phyloP scores from a whole-genome alignment of 2,329 filamentous ascomycete species.

The Phyllachora maydis region DNA sequence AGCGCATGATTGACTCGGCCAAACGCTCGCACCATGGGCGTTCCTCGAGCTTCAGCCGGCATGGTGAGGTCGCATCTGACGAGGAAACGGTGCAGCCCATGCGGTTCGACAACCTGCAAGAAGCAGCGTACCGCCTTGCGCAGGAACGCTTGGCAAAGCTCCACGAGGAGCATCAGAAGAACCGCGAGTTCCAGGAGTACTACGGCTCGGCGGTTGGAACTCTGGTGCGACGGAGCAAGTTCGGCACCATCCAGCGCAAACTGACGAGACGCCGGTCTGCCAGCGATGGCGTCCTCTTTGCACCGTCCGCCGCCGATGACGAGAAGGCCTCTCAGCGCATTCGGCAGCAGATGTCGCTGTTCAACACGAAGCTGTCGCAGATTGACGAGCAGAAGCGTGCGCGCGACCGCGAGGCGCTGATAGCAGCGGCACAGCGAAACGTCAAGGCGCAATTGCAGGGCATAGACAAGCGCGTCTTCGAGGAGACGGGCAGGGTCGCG shows the following conservation, averaged over 20 bases:
- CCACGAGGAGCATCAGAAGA: constrained; percentile 45
- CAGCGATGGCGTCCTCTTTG: constrained; percentile 44
- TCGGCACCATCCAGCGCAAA: constrained; percentile 28
- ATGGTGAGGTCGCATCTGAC: constrained; percentile 7
- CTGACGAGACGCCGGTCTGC: constrained; percentile 38
- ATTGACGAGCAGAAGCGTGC: constrained; percentile 56
- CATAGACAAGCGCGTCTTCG: constrained; percentile 66
- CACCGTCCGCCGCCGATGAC: constrained; percentile 42
- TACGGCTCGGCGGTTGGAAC: constrained; percentile 40
- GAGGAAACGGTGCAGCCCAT: constrained; percentile 22
- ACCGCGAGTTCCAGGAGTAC: constrained; percentile 50
- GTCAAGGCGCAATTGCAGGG: constrained; percentile 59
- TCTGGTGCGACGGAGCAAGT: constrained; percentile 16
- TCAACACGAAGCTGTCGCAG: constrained; percentile 45
- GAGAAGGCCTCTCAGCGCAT: constrained; percentile 51
- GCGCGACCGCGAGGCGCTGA: constrained; percentile 51
- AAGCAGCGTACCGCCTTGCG: constrained; percentile 70
- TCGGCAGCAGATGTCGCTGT: constrained; percentile 57
- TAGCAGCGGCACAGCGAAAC: constrained; percentile 67
- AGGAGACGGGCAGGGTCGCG: constrained; percentile 53
- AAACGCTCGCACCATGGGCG: constrained; percentile 16
- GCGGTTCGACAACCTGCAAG: constrained; percentile 48
- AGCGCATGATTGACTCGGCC: constrained; percentile 33
- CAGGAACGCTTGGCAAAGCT: constrained; percentile 68
- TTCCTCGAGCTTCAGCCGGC: constrained; percentile 6